Percentiles rank a stretch among this genome's conserved stretches.
phyloP scores from a whole-genome alignment of 129 eudicot genomes.

The Smallanthus sonchifolius region DNA sequence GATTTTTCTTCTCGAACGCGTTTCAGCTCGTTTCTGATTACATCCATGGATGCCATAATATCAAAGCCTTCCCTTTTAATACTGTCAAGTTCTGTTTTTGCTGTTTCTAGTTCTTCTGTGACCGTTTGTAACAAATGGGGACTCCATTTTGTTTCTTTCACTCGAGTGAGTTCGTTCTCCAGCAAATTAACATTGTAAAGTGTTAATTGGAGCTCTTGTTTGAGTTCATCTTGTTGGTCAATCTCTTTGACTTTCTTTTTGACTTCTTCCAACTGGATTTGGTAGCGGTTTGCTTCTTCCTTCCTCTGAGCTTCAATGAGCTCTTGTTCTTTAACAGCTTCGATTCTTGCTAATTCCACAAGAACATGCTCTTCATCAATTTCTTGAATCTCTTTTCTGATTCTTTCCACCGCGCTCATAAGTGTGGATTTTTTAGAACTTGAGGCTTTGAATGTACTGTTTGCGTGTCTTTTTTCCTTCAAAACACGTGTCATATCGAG shows the following conservation, averaged over 20 bases:
- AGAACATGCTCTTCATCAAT: conserved; percentile 71
- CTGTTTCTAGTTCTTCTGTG: conserved; percentile 40
- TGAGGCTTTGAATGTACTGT: conserved; percentile 46
- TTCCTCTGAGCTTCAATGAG: conserved; percentile 54
- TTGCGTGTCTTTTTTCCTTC: conserved; percentile 56
- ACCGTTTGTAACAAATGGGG: conserved; percentile 24
- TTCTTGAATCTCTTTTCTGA: conserved; percentile 60
- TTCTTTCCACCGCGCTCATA: conserved; percentile 35
- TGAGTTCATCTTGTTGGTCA: conserved; percentile 36
- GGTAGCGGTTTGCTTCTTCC: conserved; percentile 34
- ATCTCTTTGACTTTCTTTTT: conserved; percentile 40
- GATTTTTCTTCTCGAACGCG: conserved; percentile 38
- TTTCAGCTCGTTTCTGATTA: conserved; percentile 54
- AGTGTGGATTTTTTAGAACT: conserved; percentile 28
- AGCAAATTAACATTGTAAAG: conserved; percentile 36
- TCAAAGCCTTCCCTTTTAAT: conserved; percentile 50
- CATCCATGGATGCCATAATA: conserved; percentile 73
- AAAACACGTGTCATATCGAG: conserved; percentile 51
- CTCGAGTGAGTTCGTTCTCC: conserved; percentile 38
- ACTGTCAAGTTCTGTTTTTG: conserved; percentile 47
- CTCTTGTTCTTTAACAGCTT: conserved; percentile 61
- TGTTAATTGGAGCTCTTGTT: conserved; percentile 39
- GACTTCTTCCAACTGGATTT: conserved; percentile 36
- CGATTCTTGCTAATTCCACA: conserved; percentile 79
- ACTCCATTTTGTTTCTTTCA: conserved; percentile 35